Evolutionary conservation across 257 asterid species (phyloP).

Genomic region (Forsythia suspensa): DNA sequence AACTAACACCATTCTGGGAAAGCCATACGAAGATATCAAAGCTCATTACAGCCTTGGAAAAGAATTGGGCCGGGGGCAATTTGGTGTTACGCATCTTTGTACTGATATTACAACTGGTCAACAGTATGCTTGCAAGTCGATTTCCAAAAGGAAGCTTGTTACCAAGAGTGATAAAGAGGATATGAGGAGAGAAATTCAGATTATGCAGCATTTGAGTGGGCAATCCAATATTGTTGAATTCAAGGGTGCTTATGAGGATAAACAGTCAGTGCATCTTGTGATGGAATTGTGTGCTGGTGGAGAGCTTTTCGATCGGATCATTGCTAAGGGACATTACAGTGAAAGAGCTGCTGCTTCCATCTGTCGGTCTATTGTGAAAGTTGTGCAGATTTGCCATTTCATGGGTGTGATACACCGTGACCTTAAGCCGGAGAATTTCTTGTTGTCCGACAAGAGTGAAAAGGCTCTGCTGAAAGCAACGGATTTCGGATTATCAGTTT

Average conservation of each 20-base stretch:
- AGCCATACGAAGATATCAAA: constrained; percentile 59
- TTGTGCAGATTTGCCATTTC: constrained; percentile 75
- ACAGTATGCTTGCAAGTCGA: constrained; percentile 76
- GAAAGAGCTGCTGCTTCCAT: constrained; percentile 73
- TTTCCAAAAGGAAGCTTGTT: constrained; percentile 66
- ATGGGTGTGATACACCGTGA: constrained; percentile 89
- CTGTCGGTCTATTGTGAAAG: constrained; percentile 67
- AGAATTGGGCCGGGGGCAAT: constrained; percentile 80
- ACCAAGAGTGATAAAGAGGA: constrained; percentile 69
- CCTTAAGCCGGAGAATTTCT: constrained; percentile 82
- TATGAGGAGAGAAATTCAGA: constrained; percentile 76
- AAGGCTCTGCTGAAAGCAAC: constrained; percentile 66
- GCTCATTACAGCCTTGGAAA: constrained; percentile 51
- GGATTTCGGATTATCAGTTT: constrained; percentile 77
- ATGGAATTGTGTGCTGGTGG: constrained; percentile 88
- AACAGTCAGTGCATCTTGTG: constrained; percentile 64
- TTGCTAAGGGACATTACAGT: constrained; percentile 69
- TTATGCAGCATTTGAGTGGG: constrained; percentile 86
- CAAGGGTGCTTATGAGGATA: constrained; percentile 79
- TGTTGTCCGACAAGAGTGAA: constrained; percentile 61
- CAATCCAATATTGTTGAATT: constrained; percentile 79
- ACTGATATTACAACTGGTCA: constrained; percentile 46
- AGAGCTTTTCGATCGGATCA: constrained; percentile 78
- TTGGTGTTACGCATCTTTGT: constrained; percentile 73
- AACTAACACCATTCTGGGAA: constrained; percentile 56